Percentiles rank a stretch among this genome's conserved stretches.
Evolutionary conservation across 345 rosid genomes (phyloP).

Genomic region (Erucastrum elatum): DNA sequence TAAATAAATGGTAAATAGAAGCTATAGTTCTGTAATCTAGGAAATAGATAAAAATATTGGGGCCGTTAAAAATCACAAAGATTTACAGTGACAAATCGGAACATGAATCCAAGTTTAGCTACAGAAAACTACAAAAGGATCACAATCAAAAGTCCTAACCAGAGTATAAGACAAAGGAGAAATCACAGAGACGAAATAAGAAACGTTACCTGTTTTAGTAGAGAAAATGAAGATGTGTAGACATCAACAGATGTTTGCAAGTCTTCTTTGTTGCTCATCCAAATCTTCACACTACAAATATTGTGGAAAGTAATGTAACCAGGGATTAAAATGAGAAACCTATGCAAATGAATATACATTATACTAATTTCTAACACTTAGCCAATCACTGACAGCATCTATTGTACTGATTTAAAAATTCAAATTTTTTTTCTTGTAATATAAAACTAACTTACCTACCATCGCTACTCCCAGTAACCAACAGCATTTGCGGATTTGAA

Average conservation of each 20-base stretch:
- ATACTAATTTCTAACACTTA: neutral
- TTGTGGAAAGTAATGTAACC: slow-evolving; percentile 7
- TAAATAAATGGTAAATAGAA: neutral
- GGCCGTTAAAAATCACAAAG: neutral
- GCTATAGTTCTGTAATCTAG: too few species aligned
- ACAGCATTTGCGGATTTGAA: slow-evolving; percentile 53
- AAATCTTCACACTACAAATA: slow-evolving; percentile 69
- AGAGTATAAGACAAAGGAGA: slow-evolving; percentile 12
- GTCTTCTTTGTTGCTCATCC: slow-evolving; percentile 57
- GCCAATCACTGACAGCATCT: neutral
- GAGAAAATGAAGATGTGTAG: slow-evolving; percentile 51
- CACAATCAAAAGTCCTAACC: slow-evolving; percentile 2
- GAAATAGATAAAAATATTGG: too few species aligned
- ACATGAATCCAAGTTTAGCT: neutral
- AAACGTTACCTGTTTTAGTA: slow-evolving; percentile 54
- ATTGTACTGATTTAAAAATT: slow-evolving; percentile 1
- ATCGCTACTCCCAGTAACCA: slow-evolving; percentile 85
- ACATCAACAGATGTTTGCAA: slow-evolving; percentile 53
- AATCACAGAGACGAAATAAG: neutral
- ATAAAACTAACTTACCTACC: slow-evolving; percentile 81
- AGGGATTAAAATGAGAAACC: slow-evolving; percentile 9
- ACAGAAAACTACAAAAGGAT: slow-evolving; percentile 10
- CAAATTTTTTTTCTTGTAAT: neutral
- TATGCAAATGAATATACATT: slow-evolving; percentile 11
- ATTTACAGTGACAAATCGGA: neutral